phyloP scores from a whole-genome alignment of 2,329 filamentous ascomycete genomes.

The Colletotrichum tanaceti region DNA sequence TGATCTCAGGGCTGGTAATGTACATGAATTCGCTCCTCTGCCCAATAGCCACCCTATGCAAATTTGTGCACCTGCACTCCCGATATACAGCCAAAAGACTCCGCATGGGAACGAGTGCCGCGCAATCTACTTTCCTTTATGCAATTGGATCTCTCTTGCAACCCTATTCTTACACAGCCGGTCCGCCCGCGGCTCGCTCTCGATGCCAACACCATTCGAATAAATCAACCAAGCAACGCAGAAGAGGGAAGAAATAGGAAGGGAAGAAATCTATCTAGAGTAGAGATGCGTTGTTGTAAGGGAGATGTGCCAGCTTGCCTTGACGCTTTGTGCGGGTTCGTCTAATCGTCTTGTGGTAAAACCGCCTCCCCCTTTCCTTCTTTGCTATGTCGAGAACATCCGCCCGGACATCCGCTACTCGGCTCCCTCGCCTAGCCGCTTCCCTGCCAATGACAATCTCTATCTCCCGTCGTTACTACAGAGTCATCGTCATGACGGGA shows the following conservation, averaged over 20 bases:
- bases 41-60: slow-evolving; percentile 28
- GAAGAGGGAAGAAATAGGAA: slow-evolving; percentile 10
- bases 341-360: slow-evolving; percentile 31
- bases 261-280: slow-evolving; percentile 31
- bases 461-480: background rate
- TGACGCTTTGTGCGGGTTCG: slow-evolving; percentile 30
- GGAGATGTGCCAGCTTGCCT: slow-evolving; percentile 12
- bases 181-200: slow-evolving; percentile 11
- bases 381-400: slow-evolving; percentile 11
- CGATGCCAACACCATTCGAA: slow-evolving; percentile 5
- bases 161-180: slow-evolving; percentile 39
- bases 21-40: slow-evolving; percentile 31
- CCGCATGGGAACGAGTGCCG: slow-evolving; percentile 11
- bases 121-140: slow-evolving; percentile 18
- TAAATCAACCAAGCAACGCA: slow-evolving; percentile 5
- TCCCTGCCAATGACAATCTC: background rate
- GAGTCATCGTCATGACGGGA: background rate
- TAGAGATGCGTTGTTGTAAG: slow-evolving; percentile 33
- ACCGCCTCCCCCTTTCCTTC: background rate
- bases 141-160: slow-evolving; percentile 18
- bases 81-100: slow-evolving; percentile 3
- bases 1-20: slow-evolving; percentile 30
- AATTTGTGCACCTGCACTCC: slow-evolving; percentile 6
- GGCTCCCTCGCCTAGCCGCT: background rate
- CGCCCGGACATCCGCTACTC: background rate